These are phyloP conservation scores for Pythium chondricola DNA, from an alignment of 352 stramenopile genomes.

Conservation along the genomic window DNA sequence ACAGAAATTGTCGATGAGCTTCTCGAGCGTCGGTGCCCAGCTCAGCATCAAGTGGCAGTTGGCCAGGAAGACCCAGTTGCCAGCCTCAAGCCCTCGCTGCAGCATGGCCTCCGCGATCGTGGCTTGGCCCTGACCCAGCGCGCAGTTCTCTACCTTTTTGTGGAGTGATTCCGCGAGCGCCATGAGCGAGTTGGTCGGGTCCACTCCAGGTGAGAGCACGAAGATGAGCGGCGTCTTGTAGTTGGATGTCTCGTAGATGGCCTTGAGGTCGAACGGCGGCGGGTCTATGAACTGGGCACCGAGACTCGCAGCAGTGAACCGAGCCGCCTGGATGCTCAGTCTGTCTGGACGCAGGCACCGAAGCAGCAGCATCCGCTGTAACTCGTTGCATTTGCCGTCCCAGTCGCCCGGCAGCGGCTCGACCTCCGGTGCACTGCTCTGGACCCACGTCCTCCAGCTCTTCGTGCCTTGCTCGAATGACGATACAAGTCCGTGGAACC, in stretches of 20 bases:
- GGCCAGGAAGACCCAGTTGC: conserved; percentile 93
- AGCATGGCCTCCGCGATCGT: conserved; percentile 89
- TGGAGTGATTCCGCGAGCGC: conserved; percentile 74
- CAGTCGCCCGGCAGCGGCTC: conserved; percentile 89
- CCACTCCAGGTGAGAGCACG: conserved; percentile 92
- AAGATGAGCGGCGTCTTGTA: conserved; percentile 93
- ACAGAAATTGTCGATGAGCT: conserved; percentile 90
- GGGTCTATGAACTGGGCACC: conserved; percentile 91
- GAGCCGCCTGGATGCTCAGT: conserved; percentile 86
- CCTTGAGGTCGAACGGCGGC: conserved; percentile 89
- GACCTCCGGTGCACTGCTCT: conserved; percentile 86
- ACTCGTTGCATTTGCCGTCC: conserved; percentile 90
- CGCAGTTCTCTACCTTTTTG: conserved; percentile 89
- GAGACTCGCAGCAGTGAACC: conserved; percentile 90
- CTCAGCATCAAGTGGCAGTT: conserved; percentile 96
- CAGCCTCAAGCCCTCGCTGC: conserved; percentile 71
- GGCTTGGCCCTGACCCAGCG: conserved; percentile 91
- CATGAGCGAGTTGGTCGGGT: conserved; percentile 91
- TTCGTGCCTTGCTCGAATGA: conserved; percentile 88
- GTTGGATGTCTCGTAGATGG: conserved; percentile 85
- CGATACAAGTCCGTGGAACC: conserved; percentile 86
- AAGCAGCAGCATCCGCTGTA: conserved; percentile 92
- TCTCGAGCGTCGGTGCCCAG: conserved; percentile 93
- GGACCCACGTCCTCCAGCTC: conserved; percentile 78
- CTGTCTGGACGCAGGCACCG: conserved; percentile 90